A percentile compares a stretch with the other conserved stretches of the same genome.
Evolutionary conservation across 129 eudicot genomes (phyloP).

Genomic region (Tagetes erecta): DNA sequence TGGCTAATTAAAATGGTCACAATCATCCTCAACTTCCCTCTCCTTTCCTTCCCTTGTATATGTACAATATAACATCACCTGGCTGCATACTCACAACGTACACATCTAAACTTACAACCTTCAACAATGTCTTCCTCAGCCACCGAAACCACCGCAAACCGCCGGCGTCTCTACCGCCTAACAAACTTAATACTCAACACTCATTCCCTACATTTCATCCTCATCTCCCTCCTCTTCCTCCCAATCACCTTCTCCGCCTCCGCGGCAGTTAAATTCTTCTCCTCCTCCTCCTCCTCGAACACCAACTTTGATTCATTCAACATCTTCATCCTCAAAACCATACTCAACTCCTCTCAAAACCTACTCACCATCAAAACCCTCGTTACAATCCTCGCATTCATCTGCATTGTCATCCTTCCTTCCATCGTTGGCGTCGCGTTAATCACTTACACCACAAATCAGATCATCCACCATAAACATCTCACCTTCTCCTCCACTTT

Average conservation of each 20-base stretch:
- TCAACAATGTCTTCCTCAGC: slow-evolving; percentile 18
- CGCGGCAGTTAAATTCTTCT: slow-evolving; percentile 33
- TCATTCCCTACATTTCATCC: slow-evolving; percentile 47
- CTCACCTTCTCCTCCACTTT: slow-evolving; percentile 41
- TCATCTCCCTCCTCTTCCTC: slow-evolving; percentile 8
- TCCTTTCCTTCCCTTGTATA: no score
- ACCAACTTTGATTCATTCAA: no score
- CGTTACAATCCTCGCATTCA: neutral
- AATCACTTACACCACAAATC: slow-evolving; percentile 17
- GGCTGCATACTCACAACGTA: neutral
- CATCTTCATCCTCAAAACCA: no score
- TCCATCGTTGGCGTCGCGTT: slow-evolving; percentile 19
- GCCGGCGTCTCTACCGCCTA: slow-evolving; percentile 23
- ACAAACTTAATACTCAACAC: slow-evolving; percentile 45
- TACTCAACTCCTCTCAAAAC: slow-evolving; percentile 6
- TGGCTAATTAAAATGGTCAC: no score
- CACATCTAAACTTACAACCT: neutral
- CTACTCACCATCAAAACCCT: slow-evolving; percentile 16
- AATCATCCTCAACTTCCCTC: no score
- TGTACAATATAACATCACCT: no score
- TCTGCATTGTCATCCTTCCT: slow-evolving; percentile 10
- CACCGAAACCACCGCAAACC: slow-evolving; percentile 30
- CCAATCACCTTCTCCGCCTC: slow-evolving; percentile 32
- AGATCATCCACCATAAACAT: slow-evolving; percentile 6
- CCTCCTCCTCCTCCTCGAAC: slow-evolving; percentile 37